Percentiles rank a stretch among this genome's conserved stretches.
Conservation (phyloP, 2,329 filamentous ascomycete genomes). For the Huntiella omanensis region DNA sequence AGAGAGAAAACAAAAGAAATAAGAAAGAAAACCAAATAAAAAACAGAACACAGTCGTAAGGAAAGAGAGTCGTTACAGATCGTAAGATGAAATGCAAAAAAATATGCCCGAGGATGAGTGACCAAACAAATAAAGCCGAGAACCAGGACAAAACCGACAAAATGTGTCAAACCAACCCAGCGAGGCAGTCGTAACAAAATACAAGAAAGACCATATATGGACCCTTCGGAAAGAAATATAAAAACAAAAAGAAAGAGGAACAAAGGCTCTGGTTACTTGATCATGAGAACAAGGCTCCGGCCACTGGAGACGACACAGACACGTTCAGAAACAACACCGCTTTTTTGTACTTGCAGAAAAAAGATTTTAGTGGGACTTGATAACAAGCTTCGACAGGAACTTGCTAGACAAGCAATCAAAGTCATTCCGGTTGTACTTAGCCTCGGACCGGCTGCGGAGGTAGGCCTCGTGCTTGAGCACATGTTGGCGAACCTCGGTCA, state of each 20-base stretch:
- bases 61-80: constrained; percentile 19
- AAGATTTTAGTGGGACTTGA: constrained; percentile 64
- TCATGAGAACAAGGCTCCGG: background rate
- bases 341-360: background rate
- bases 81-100: constrained; percentile 15
- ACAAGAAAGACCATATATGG: background rate
- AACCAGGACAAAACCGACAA: constrained; percentile 9
- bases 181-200: constrained; percentile 6
- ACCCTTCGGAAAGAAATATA: background rate
- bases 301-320: constrained; percentile 13
- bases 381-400: constrained; percentile 89
- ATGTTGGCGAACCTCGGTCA: constrained; percentile 88
- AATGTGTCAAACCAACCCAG: background rate
- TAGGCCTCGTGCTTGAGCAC: constrained; percentile 86
- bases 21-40: constrained; percentile 10
- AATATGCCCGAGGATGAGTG: constrained; percentile 11
- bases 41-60: background rate
- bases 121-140: constrained; percentile 7
- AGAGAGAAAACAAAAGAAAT: constrained; percentile 2
- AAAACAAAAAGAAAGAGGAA: background rate
- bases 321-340: constrained; percentile 14
- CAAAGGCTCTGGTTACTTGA: background rate
- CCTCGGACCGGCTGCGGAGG: constrained; percentile 57
- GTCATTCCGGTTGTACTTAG: constrained; percentile 76
- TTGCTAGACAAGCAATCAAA: constrained; percentile 95